These are phyloP conservation scores for Pleurotus djamor DNA, from an alignment of 768 basidiomycete species.

Conservation along the genomic window DNA sequence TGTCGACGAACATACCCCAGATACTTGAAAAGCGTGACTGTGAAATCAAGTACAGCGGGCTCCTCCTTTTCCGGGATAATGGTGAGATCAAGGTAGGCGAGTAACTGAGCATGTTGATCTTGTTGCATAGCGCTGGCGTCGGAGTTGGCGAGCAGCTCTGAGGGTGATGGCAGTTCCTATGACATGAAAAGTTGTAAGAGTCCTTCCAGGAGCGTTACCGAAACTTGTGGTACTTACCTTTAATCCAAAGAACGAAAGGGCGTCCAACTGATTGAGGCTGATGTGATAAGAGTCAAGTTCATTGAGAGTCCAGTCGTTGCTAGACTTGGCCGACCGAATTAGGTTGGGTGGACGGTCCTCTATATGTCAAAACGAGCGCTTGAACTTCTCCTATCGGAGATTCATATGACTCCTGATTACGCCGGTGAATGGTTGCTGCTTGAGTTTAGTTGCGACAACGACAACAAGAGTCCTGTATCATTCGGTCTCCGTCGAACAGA, in stretches of 20 bases:
- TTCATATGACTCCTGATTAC: too few species aligned
- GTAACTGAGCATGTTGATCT: constrained; percentile 15
- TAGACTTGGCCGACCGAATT: constrained; percentile 23
- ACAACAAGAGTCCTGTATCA: too few species aligned
- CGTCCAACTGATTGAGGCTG: constrained; percentile 14
- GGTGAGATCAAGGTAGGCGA: constrained; percentile 14
- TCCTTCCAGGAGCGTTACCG: background rate
- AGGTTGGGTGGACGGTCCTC: too few species aligned
- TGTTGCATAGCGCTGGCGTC: constrained; percentile 20
- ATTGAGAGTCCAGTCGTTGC: constrained; percentile 21
- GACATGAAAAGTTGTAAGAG: constrained; percentile 11
- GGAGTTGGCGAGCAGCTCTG: constrained; percentile 18
- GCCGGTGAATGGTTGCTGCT: too few species aligned
- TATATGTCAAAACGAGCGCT: too few species aligned
- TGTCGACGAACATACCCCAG: constrained; percentile 21
- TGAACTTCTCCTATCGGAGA: too few species aligned
- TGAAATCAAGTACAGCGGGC: constrained; percentile 33
- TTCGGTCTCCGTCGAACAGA: too few species aligned
- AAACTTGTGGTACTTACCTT: constrained; percentile 12
- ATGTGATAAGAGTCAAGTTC: constrained; percentile 26
- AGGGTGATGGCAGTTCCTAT: constrained; percentile 21
- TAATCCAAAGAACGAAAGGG: constrained; percentile 20
- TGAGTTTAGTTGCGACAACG: too few species aligned
- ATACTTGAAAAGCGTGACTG: constrained; percentile 20
- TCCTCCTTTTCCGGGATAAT: constrained; percentile 14